phyloP scores from a whole-genome alignment of 2,329 filamentous ascomycete species.

The Arachnomyces sp. region DNA sequence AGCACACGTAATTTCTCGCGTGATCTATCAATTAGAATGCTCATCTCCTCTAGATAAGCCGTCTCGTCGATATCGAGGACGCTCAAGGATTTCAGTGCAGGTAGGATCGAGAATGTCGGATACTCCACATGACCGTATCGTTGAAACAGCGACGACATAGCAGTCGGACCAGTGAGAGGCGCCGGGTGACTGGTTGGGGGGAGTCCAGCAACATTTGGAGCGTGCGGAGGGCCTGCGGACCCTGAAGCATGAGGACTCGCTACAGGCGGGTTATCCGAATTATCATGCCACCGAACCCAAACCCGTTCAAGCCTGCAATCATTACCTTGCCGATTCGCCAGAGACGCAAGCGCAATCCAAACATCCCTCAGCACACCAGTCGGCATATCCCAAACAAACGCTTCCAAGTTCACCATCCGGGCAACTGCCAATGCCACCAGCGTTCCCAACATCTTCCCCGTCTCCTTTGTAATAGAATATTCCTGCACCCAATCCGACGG shows the following conservation, averaged over 20 bases:
- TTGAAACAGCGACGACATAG: slow-evolving; percentile 37
- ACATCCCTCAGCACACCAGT: slow-evolving; percentile 74
- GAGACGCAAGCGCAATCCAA: slow-evolving; percentile 67
- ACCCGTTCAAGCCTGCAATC: slow-evolving; percentile 62
- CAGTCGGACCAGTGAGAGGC: slow-evolving; percentile 12
- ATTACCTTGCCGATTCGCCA: slow-evolving; percentile 54
- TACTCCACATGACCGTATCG: slow-evolving; percentile 59
- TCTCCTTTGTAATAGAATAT: slow-evolving; percentile 73
- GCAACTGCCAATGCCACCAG: slow-evolving; percentile 70
- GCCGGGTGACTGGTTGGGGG: slow-evolving; percentile 12
- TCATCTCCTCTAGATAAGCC: slow-evolving; percentile 77
- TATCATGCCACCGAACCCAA: slow-evolving; percentile 80
- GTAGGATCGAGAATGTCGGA: slow-evolving; percentile 70
- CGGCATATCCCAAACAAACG: slow-evolving; percentile 83
- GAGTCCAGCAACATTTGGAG: slow-evolving; percentile 22
- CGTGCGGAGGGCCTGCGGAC: slow-evolving; percentile 23
- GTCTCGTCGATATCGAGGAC: slow-evolving; percentile 76
- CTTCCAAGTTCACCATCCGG: slow-evolving; percentile 72
- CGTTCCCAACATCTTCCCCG: slow-evolving; percentile 81
- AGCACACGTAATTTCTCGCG: slow-evolving; percentile 59
- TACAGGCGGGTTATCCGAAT: slow-evolving; percentile 39
- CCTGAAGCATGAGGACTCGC: no score
- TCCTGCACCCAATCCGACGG: slow-evolving; percentile 70
- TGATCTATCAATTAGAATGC: slow-evolving; percentile 64
- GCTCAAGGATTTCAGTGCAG: slow-evolving; percentile 63